Evolutionary conservation across 2,329 filamentous ascomycete genomes (phyloP), one percentile per base, ranked within the genome.

Genomic region (Aspergillus sp.): DNA sequence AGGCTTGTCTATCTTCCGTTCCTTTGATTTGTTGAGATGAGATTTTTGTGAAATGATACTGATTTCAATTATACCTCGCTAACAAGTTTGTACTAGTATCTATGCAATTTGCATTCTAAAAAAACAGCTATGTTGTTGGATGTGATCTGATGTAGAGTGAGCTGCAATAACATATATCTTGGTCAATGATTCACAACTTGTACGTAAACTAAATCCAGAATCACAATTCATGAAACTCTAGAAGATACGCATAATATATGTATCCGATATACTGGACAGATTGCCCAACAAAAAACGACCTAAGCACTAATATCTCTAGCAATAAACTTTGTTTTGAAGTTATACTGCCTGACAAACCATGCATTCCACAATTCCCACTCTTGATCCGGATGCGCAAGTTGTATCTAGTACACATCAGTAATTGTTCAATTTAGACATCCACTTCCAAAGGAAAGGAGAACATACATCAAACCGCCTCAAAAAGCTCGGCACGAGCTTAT

Each of bases 401-500:
- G 47, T 5, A 64, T 28, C 63, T 64, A 22, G 49, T 23, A 22
- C 53, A 38, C 19, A 17, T 48, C 22, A 45, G 43, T 34, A 25
- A 6, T 28, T 2, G n/a, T 30, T 19, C n/a, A 25, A 31, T 6
- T 4, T 19, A 23, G 22, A 28, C 22, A 54, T 23, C 41, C 8
- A 28, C 28, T 23, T 28, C 6, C 25, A 28, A 28, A 28, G 19
- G 15, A 31, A 28, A 23, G n/a, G 7, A 15, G 17, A 7, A 52
- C 60, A 15, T 43, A 62, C 63, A 30, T 64, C 57, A 38, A 64
- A 64, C 49, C 60, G 43, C 34, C 63, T 54, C 19, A 64, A 54
- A 25, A 64, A 64, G 43, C 63, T 64, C 0, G 72, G 74, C 1
- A 77, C 50, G 4, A 76, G 55, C 55, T 77, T 77, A 38, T 72